Evolutionary conservation across 139 green algal genomes (phyloP), one percentile per base, ranked within the genome.

Genomic region (Chlamydomonas sp.): DNA sequence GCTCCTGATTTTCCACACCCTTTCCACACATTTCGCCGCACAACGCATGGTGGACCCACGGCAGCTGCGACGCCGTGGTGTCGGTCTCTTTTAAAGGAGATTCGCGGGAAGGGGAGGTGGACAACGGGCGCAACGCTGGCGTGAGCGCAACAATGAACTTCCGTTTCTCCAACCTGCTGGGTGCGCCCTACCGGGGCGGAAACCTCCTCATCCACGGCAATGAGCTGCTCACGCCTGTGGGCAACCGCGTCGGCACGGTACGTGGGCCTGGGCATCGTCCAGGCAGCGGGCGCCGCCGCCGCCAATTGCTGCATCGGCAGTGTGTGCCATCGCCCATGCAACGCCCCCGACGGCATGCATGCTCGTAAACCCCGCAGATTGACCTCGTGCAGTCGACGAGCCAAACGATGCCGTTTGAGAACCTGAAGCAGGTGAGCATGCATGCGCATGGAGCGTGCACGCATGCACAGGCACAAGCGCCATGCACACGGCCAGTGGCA

Each of bases 151-250:
- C n/a, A 57, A 95, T 96, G 90, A 88, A 97, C 63, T 97, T 77
- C 58, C 73, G 78, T 35, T 97, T 98, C 57, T 70, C 48, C 1
- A 95, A 93, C 67, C 54, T 98, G 35, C 72, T 98, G 28, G 93
- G 93, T 0, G 92, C 92, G 4, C 93, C 93, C 3, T 98, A 98
- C 64, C 67, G 93, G 5, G 93, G 93, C 22, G 93, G 93, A 33
- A 97, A 90, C 76, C 48, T 97, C 2, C 36, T 96, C 0, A 79
- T 98, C 2, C 70, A 85, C 10, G 86, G 77, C 22, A 84, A 88
- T 47, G 84, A 94, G 39, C 78, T 98, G 8, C 75, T 96, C 3
- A 87, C 86, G 0, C 81, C 91, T 13, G 85, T 96, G 4, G 93
- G 92, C n/a, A 98, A 98, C 63, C 72, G 92, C 1, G 79, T 98